Percentiles rank a stretch among this genome's conserved stretches.
phyloP scores from a whole-genome alignment of 345 rosid species.

The Salix brachista region DNA sequence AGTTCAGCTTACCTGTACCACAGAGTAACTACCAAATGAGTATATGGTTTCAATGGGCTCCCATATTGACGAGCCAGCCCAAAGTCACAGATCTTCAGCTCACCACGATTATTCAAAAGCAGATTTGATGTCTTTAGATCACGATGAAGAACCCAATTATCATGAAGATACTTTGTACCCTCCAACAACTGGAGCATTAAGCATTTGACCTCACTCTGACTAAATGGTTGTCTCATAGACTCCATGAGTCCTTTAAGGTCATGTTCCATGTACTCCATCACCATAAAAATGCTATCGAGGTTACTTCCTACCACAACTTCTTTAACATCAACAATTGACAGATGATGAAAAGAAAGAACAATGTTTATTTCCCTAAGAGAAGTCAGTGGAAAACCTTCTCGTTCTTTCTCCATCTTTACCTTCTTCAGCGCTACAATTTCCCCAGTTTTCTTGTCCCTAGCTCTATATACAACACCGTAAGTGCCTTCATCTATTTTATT shows the following conservation, averaged over 20 bases:
- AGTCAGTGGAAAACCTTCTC: constrained; percentile 98
- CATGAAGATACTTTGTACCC: constrained; percentile 95
- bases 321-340: constrained; percentile 93
- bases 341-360: constrained; percentile 94
- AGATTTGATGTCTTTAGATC: constrained; percentile 95
- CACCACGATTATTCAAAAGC: constrained; percentile 91
- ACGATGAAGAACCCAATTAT: constrained; percentile 99
- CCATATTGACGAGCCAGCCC: constrained; percentile 99
- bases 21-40: constrained; percentile 97
- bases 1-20: constrained; percentile 85
- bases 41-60: constrained; percentile 90
- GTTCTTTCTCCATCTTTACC: constrained; percentile 99
- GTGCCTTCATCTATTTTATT: constrained; percentile 99
- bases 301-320: constrained; percentile 96
- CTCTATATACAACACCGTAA: constrained; percentile 98
- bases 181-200: constrained; percentile 92
- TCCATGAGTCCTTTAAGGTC: constrained; percentile 96
- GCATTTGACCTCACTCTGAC: constrained; percentile 99
- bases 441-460: constrained; percentile 84
- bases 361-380: constrained; percentile 91
- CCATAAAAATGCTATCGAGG: constrained; percentile 97
- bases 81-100: constrained; percentile 95
- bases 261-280: constrained; percentile 99
- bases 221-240: constrained; percentile 94
- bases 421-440: constrained; percentile 97